Percentiles rank a stretch among this genome's conserved stretches.
These are phyloP conservation scores for Pleomassaria siparia DNA, from an alignment of 2,329 filamentous ascomycete genomes.

Conservation along the genomic window DNA sequence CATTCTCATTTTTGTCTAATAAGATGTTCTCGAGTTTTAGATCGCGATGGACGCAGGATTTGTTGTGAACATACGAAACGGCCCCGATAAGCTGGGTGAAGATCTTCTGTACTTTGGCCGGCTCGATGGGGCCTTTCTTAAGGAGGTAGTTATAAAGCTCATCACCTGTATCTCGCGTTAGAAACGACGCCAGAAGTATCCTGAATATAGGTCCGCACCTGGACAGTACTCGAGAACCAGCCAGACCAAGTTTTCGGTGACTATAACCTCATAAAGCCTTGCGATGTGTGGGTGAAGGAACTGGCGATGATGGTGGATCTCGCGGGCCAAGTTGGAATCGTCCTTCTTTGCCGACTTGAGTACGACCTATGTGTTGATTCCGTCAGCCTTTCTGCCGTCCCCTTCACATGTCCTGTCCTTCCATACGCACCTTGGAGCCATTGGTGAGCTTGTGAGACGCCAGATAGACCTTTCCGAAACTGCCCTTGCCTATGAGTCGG, in stretches of 20 bases:
- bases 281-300: constrained; percentile 98
- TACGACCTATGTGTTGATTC: constrained; percentile 72
- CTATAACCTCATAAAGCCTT: constrained; percentile 94
- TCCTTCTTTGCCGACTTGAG: constrained; percentile 97
- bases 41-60: constrained; percentile 94
- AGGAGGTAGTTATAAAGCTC: constrained; percentile 97
- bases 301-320: constrained; percentile 98
- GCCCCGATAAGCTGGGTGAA: constrained; percentile 95
- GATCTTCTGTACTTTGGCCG: constrained; percentile 88
- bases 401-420: background rate
- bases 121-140: constrained; percentile 78
- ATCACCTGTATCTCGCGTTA: constrained; percentile 63
- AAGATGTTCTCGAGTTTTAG: constrained; percentile 96
- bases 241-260: constrained; percentile 94
- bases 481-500: constrained; percentile 91
- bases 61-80: constrained; percentile 91
- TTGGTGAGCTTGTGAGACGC: constrained; percentile 96
- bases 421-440: constrained; percentile 78
- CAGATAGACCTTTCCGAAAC: constrained; percentile 97
- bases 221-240: constrained; percentile 95
- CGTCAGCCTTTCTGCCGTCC: background rate
- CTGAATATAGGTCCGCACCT: constrained; percentile 54
- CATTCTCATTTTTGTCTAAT: constrained; percentile 93
- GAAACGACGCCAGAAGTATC: background rate
- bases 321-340: constrained; percentile 91